Base-by-base conservation (phyloP, 2,329 filamentous ascomycete species). In the Aspergillus flavus region DNA sequence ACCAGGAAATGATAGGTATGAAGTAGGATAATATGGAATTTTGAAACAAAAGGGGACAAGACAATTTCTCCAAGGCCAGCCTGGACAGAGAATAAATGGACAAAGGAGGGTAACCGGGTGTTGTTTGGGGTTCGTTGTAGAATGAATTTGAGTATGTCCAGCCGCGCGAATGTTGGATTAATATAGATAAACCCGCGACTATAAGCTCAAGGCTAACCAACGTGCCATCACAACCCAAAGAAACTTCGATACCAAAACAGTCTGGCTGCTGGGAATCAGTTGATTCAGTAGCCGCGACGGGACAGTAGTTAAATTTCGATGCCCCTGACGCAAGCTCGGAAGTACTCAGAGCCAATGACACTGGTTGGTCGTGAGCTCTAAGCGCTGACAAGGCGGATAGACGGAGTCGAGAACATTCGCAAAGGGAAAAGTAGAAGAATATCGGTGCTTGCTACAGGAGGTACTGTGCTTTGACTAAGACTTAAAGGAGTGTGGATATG, bases 241-340 rank as follows among this genome's bases (percentile, higher is more conserved):
- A 52, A 43, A 58, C 26, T 57, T 54, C 59, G 64, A 68, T 58
- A 64, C 57, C 39, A 63, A 63, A 60, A 53, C 58, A 52, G 64
- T 52, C 26, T 58, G 56, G 34, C 48, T 48, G 61, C 58, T 67
- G 62, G 59, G 52, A 45, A 64, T 65, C 60, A 64, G 55, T 58
- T 54, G 69, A 64, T 64, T 67, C 65, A 70, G 63, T 68, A 70
- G 67, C 57, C 69, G 69, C 70, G 64, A 58, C 21, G 67, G 39
- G 48, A 61, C 57, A 61, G 57, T 46, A 54, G 58, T 62, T 67
- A 60, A 66, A 66, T 68, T 67, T 69, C 50, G 59, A 67, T 62
- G 59, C 57, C 59, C 59, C 62, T 66, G 62, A 59, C 54, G 46
- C 34, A 26, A 26, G 32, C 43, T 41, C 46, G 21, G 48, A 48